These are phyloP conservation scores for Cyclocybe aegerita DNA, from an alignment of 768 basidiomycete genomes.

Conservation along the genomic window DNA sequence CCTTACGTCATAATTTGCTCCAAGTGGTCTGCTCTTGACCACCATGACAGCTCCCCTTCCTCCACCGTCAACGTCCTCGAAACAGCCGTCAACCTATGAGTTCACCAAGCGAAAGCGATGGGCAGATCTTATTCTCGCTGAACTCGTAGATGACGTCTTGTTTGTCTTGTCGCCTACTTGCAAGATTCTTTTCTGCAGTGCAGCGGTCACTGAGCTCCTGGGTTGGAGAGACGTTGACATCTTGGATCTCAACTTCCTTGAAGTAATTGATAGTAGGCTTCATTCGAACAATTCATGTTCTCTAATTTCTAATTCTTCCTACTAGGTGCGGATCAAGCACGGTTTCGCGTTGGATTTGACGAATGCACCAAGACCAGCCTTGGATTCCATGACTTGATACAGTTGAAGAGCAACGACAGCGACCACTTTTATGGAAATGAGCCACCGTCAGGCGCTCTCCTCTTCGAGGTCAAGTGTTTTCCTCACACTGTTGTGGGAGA, in stretches of 20 bases:
- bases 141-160: constrained; percentile 71
- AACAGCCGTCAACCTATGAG: constrained; percentile 52
- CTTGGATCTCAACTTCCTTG: constrained; percentile 62
- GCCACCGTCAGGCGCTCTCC: constrained; percentile 41
- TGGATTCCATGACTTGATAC: constrained; percentile 59
- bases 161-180: constrained; percentile 65
- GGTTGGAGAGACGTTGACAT: constrained; percentile 79
- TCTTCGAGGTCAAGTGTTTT: constrained; percentile 73
- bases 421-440: constrained; percentile 16
- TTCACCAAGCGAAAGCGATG: constrained; percentile 87
- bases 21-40: background rate
- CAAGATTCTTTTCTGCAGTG: constrained; percentile 69
- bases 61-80: constrained; percentile 15
- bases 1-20: constrained; percentile 8
- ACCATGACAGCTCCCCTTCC: constrained; percentile 13
- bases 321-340: constrained; percentile 56
- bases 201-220: constrained; percentile 66
- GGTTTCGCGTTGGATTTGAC: constrained; percentile 57
- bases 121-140: constrained; percentile 77
- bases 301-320: background rate
- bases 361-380: constrained; percentile 47
- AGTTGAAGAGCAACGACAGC: constrained; percentile 49
- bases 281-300: background rate
- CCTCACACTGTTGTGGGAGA: constrained; percentile 47
- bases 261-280: constrained; percentile 63